These are phyloP conservation scores for Monilinia aucupariae DNA, from an alignment of 2,329 filamentous ascomycete species.

Conservation along the genomic window DNA sequence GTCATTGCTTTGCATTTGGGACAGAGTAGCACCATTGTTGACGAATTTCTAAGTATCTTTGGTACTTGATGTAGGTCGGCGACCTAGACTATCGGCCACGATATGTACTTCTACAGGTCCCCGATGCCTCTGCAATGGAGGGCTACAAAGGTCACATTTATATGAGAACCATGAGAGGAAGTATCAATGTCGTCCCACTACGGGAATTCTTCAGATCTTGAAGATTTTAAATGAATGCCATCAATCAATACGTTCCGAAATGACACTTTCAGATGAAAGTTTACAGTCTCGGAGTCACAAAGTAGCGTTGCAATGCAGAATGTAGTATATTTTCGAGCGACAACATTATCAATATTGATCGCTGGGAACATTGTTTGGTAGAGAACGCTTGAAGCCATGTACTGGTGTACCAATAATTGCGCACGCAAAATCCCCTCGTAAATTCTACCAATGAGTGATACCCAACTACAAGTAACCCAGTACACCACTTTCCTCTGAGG, in stretches of 20 bases:
- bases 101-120: conserved; percentile 11
- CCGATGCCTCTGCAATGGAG: conserved; percentile 10
- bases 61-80: conserved; percentile 9
- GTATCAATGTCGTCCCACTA: neutral
- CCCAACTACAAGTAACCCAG: neutral
- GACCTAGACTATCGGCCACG: conserved; percentile 7
- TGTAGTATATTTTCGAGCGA: neutral
- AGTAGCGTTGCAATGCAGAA: conserved; percentile 6
- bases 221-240: neutral
- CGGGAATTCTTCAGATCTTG: neutral
- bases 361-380: neutral
- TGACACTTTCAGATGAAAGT: neutral
- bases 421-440: neutral
- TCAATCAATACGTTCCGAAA: neutral
- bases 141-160: neutral
- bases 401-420: neutral
- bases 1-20: neutral
- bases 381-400: neutral
- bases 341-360: neutral
- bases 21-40: conserved; percentile 9
- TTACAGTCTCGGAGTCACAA: neutral
- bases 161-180: neutral
- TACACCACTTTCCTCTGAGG: neutral
- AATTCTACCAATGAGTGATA: conserved; percentile 11
- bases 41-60: conserved; percentile 5